Base-by-base conservation (phyloP, 768 basidiomycete genomes). In the Rossbeevera mucosa region DNA sequence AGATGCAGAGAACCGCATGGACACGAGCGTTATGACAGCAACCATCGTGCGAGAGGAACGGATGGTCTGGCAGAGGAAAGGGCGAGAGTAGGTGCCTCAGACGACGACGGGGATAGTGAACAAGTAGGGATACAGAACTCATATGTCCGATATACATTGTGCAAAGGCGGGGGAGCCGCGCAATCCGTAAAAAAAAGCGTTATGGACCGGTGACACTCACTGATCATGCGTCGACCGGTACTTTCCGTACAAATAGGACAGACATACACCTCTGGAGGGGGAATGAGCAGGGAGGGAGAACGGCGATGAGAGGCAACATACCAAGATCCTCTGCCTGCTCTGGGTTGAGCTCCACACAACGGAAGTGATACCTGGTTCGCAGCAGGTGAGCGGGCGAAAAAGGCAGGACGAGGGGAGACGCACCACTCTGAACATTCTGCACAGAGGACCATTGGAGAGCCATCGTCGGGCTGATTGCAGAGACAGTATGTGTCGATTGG, bases 401-500 rank as follows among this genome's bases (percentile, higher is more conserved):
- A 20, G n/a, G 52, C 3, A n/a, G n/a, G n/a, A 25, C n/a, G 22
- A 7, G 25, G 25, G 44, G 5, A 24, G 11, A 68, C 80, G 59
- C 58, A 86, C 91, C 90, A 91, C 56, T 83, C 83, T 22, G 72
- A 75, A 66, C 91, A 93, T 47, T 78, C 73, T 22, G 80, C 76
- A 63, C 91, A 93, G 30, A 72, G 72, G 45, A 92, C 83, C 89
- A 91, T 91, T 12, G 89, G 88, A 6, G 85, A 77, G 28, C 86
- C 89, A 71, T 90, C 85, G 65, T 91, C 85, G 33, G 77, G 79
- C 45, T 78, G 77, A 21, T 76, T 74, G 67, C 91, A 93, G 0
- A 77, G 69, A 71, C 90, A 92, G 33, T 65, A 61, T 26, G 61
- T 66, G 52, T 62, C 60, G 52, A 52, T 53, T 65, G 63, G 45